Conservation (phyloP, 352 stramenopile species). For the Blastocystis sp. region DNA sequence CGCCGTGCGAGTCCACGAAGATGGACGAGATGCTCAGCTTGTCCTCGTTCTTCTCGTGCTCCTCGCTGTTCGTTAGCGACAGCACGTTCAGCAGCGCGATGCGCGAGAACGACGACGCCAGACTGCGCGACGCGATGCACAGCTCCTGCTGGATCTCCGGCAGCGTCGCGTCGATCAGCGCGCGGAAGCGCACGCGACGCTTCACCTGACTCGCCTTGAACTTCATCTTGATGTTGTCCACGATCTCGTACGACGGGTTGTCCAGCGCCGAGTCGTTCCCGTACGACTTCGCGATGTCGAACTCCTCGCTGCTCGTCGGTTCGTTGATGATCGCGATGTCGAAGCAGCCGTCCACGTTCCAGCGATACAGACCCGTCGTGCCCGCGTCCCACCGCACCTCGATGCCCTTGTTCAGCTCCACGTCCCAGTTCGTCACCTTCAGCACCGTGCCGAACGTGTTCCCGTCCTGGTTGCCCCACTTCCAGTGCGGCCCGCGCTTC, state of each 20-base stretch:
- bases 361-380: slow-evolving; percentile 22
- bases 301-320: neutral
- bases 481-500: slow-evolving; percentile 61
- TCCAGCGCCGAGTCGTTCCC: slow-evolving; percentile 48
- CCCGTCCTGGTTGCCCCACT: slow-evolving; percentile 45
- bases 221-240: slow-evolving; percentile 54
- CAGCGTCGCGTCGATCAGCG: slow-evolving; percentile 19
- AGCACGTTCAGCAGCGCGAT: slow-evolving; percentile 67
- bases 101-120: slow-evolving; percentile 15
- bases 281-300: neutral
- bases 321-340: slow-evolving; percentile 51
- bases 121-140: neutral
- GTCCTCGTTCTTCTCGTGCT: slow-evolving; percentile 13
- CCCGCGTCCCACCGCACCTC: slow-evolving; percentile 41
- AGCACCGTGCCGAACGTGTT: slow-evolving; percentile 7
- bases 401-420: slow-evolving; percentile 38
- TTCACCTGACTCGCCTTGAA: slow-evolving; percentile 40
- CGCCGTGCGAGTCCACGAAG: slow-evolving; percentile 51
- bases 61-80: neutral
- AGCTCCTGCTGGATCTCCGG: slow-evolving; percentile 57
- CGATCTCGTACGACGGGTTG: slow-evolving; percentile 71
- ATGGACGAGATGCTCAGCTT: slow-evolving; percentile 61
- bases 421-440: slow-evolving; percentile 45
- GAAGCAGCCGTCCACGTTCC: slow-evolving; percentile 70
- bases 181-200: slow-evolving; percentile 3